phyloP scores from a whole-genome alignment of 257 asterid genomes.

The Eucommia ulmoides region DNA sequence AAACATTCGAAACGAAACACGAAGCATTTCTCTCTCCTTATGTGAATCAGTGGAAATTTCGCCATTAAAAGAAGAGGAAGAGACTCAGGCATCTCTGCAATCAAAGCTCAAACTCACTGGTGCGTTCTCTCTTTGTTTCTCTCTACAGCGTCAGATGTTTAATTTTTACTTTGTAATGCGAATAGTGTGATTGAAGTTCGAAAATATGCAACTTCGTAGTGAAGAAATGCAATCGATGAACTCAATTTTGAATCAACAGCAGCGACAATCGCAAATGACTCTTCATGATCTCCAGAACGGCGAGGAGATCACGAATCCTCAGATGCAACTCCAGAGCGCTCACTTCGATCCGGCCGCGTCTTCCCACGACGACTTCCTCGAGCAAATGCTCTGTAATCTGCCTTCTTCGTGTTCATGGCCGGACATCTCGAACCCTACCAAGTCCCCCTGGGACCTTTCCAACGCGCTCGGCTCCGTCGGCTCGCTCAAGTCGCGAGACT shows the following conservation, averaged over 20 bases:
- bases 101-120: too few relatives aligned
- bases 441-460: neutral
- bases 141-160: too few relatives aligned
- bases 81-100: too few relatives aligned
- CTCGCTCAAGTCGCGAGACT: neutral
- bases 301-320: neutral
- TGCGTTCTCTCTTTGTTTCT: neutral
- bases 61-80: too few relatives aligned
- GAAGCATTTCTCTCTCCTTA: neutral
- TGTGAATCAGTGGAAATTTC: too few relatives aligned
- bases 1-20: conserved; percentile 1
- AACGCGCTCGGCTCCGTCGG: neutral
- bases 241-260: conserved; percentile 37
- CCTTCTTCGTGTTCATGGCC: conserved; percentile 31
- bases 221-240: conserved; percentile 46
- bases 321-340: conserved; percentile 9
- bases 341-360: conserved; percentile 45
- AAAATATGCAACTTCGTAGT: conserved; percentile 15
- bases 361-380: conserved; percentile 62
- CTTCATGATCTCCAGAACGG: conserved; percentile 25
- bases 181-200: neutral
- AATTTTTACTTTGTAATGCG: too few relatives aligned
- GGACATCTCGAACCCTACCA: conserved; percentile 9
- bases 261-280: conserved; percentile 33
- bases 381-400: conserved; percentile 63